Conservation (phyloP, 768 basidiomycete species). For the Lactifluus rugatus region DNA sequence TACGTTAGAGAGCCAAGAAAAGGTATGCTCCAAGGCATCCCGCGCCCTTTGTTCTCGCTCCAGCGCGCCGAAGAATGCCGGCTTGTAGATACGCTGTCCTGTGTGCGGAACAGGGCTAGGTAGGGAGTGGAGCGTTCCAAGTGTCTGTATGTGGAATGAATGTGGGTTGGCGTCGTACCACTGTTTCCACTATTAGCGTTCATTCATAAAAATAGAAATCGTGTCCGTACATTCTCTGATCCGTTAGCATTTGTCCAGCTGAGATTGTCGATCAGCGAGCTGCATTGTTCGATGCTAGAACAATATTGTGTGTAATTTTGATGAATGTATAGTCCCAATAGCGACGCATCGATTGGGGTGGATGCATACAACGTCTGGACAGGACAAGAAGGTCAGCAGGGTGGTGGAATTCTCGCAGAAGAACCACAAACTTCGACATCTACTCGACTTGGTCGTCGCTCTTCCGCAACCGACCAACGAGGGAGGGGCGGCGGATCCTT, state of each 20-base stretch:
- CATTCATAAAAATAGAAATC: not conserved
- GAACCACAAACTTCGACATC: slow-evolving; percentile 53
- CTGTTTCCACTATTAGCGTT: slow-evolving; percentile 26
- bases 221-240: slow-evolving; percentile 37
- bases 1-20: slow-evolving; percentile 44
- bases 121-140: slow-evolving; percentile 80
- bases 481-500: slow-evolving; percentile 51
- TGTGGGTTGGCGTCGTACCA: slow-evolving; percentile 68
- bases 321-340: slow-evolving; percentile 85
- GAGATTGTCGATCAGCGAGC: slow-evolving; percentile 58
- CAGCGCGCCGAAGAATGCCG: slow-evolving; percentile 67
- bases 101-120: slow-evolving; percentile 76
- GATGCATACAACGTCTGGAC: slow-evolving; percentile 63
- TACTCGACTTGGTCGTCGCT: slow-evolving; percentile 61
- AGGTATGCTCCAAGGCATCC: slow-evolving; percentile 47
- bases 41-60: slow-evolving; percentile 48
- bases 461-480: slow-evolving; percentile 45
- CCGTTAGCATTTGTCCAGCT: slow-evolving; percentile 68
- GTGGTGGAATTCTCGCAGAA: not conserved
- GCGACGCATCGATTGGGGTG: slow-evolving; percentile 83
- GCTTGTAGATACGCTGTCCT: slow-evolving; percentile 80
- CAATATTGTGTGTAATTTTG: slow-evolving; percentile 91
- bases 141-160: slow-evolving; percentile 71
- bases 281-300: slow-evolving; percentile 62
- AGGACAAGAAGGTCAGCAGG: not conserved